Evolutionary conservation across 176 grass and related monocot species (phyloP).

Genomic region (Oropetium thomaeum): DNA sequence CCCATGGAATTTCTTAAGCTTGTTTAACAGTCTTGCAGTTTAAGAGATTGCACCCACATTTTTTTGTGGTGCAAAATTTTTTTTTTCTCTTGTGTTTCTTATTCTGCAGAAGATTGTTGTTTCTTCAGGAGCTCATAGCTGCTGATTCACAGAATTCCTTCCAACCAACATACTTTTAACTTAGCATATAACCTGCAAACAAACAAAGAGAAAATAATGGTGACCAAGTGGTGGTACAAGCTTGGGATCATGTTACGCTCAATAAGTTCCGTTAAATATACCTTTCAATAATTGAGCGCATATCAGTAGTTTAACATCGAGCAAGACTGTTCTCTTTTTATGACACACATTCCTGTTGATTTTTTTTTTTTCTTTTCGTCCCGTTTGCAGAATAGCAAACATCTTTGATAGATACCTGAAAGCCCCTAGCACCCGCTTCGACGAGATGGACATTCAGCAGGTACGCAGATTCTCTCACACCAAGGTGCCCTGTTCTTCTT

Average conservation of each 20-base stretch:
- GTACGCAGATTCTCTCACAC: constrained; percentile 29
- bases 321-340: background rate
- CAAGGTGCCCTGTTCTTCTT: background rate
- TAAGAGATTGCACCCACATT: background rate
- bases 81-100: background rate
- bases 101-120: background rate
- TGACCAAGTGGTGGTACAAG: too few relatives aligned
- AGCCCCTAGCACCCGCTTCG: constrained; percentile 60
- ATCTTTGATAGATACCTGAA: constrained; percentile 81
- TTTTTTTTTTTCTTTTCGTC: background rate
- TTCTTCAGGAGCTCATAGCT: background rate
- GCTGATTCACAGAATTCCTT: background rate
- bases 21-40: background rate
- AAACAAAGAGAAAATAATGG: too few relatives aligned
- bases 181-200: background rate
- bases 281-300: background rate
- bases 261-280: background rate
- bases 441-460: constrained; percentile 64
- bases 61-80: background rate
- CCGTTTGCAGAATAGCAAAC: constrained; percentile 46
- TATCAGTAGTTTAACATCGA: background rate
- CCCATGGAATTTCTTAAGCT: background rate
- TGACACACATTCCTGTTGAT: background rate
- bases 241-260: background rate
- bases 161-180: background rate